A percentile compares a stretch with the other conserved stretches of the same genome.
These are phyloP conservation scores for Geranium brycei DNA, from an alignment of 345 rosid genomes.

Conservation along the genomic window DNA sequence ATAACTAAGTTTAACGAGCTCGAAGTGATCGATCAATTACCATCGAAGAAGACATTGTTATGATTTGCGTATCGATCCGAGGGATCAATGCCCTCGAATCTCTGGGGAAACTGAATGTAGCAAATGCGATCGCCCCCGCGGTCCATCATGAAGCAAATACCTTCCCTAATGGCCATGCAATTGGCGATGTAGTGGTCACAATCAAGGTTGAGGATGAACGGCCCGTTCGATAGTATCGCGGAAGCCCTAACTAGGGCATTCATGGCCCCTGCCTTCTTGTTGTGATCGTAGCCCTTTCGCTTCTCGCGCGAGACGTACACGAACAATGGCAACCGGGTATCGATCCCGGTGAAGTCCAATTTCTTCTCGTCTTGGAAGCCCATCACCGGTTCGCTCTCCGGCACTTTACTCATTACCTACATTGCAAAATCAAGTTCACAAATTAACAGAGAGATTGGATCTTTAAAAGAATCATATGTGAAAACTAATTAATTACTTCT, in stretches of 20 bases:
- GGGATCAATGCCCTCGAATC: slow-evolving; percentile 96
- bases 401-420: slow-evolving; percentile 90
- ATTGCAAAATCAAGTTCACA: too few relatives aligned
- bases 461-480: too few relatives aligned
- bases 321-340: slow-evolving; percentile 76
- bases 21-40: slow-evolving; percentile 8
- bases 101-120: slow-evolving; percentile 87
- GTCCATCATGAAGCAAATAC: slow-evolving; percentile 99
- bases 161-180: slow-evolving; percentile 82
- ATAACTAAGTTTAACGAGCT: too few relatives aligned
- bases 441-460: too few relatives aligned
- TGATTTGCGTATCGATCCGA: slow-evolving; percentile 88
- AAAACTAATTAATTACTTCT: too few relatives aligned
- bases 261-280: slow-evolving; percentile 99
- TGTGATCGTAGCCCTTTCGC: slow-evolving; percentile 86
- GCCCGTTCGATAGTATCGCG: slow-evolving; percentile 80
- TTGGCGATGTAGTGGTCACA: slow-evolving; percentile 89
- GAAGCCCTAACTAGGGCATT: slow-evolving; percentile 79
- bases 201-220: slow-evolving; percentile 85
- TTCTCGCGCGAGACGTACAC: slow-evolving; percentile 85
- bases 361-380: slow-evolving; percentile 55
- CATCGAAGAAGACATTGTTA: slow-evolving; percentile 86
- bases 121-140: slow-evolving; percentile 81
- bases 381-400: slow-evolving; percentile 52
- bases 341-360: slow-evolving; percentile 59